Evolutionary conservation across 2,329 filamentous ascomycete genomes (phyloP).

Genomic region (Xylariaceae sp.): DNA sequence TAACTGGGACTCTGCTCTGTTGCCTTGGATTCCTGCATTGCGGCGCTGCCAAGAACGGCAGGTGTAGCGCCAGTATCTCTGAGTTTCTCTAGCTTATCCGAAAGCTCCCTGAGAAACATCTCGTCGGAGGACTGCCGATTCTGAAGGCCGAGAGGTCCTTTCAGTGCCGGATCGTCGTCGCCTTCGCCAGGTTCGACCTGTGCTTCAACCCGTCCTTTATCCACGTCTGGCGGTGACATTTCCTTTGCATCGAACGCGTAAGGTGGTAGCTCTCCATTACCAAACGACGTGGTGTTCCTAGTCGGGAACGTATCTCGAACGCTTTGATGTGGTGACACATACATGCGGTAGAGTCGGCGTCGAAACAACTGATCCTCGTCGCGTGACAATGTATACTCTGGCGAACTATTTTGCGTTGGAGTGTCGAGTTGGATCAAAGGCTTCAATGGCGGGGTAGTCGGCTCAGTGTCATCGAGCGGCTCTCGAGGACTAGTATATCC

Average conservation of each 20-base stretch:
- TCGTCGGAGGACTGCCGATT: constrained; percentile 54
- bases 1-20: constrained; percentile 12
- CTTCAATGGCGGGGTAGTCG: constrained; percentile 27
- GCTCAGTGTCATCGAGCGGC: constrained; percentile 20
- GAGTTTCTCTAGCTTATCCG: constrained; percentile 47
- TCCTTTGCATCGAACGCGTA: constrained; percentile 27
- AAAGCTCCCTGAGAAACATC: constrained; percentile 45
- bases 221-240: constrained; percentile 13
- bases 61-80: constrained; percentile 43
- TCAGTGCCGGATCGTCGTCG: constrained; percentile 42
- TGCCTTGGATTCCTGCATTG: constrained; percentile 5
- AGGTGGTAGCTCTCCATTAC: constrained; percentile 29
- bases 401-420: constrained; percentile 38
- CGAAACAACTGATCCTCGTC: constrained; percentile 35
- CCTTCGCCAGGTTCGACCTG: constrained; percentile 37
- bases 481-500: constrained; percentile 16
- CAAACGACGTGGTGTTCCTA: constrained; percentile 49
- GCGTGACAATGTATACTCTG: constrained; percentile 18
- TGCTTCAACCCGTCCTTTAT: constrained; percentile 12
- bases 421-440: constrained; percentile 40
- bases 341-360: constrained; percentile 49
- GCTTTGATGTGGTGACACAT: constrained; percentile 53
- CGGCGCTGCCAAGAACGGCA: constrained; percentile 33
- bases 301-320: constrained; percentile 51
- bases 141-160: constrained; percentile 48